These are phyloP conservation scores for Plasmodium sp. DNA, from an alignment of 169 alveolate genomes.

Conservation along the genomic window DNA sequence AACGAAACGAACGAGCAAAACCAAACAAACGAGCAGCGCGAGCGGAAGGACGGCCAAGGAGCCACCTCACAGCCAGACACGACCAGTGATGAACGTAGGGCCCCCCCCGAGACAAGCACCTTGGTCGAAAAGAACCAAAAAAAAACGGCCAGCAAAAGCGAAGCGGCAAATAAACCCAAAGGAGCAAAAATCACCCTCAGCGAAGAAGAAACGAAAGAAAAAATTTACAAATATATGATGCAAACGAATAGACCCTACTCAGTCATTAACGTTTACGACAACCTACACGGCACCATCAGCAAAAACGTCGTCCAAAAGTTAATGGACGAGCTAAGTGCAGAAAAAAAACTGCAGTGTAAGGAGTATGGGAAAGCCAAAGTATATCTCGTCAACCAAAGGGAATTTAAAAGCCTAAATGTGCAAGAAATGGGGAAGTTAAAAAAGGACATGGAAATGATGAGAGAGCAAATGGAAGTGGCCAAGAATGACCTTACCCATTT, in stretches of 20 bases:
- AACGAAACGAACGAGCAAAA: slow-evolving; percentile 24
- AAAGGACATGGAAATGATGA: slow-evolving; percentile 26
- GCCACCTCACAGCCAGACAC: neutral
- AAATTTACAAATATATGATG: slow-evolving; percentile 85
- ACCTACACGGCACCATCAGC: slow-evolving; percentile 80
- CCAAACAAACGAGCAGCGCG: neutral
- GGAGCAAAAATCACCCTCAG: slow-evolving; percentile 11
- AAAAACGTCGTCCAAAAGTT: slow-evolving; percentile 80
- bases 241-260: slow-evolving; percentile 86
- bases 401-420: slow-evolving; percentile 51
- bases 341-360: slow-evolving; percentile 81
- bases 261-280: slow-evolving; percentile 85
- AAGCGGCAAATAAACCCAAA: slow-evolving; percentile 4
- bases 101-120: neutral
- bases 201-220: slow-evolving; percentile 75
- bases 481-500: slow-evolving; percentile 33
- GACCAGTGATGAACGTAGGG: neutral
- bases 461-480: slow-evolving; percentile 28
- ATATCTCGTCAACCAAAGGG: slow-evolving; percentile 84
- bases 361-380: slow-evolving; percentile 90
- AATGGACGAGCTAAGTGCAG: slow-evolving; percentile 83
- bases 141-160: neutral
- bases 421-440: slow-evolving; percentile 35
- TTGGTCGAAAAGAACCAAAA: neutral
- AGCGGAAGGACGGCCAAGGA: slow-evolving; percentile 1